Evolutionary conservation across 192 early-diverging fungal genomes (phyloP).

Genomic region (Diversispora epigaea): DNA sequence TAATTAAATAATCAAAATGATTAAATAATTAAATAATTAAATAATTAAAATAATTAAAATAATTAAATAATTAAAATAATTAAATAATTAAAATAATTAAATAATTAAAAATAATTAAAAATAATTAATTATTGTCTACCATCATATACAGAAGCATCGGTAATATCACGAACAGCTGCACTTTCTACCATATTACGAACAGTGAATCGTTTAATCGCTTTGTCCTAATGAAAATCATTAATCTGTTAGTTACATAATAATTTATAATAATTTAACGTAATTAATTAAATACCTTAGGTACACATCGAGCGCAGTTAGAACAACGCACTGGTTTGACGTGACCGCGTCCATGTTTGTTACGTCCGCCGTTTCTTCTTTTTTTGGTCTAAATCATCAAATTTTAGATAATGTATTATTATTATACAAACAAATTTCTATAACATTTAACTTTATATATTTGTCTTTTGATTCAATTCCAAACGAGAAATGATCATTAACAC

Average conservation of each 20-base stretch:
- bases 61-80: not conserved
- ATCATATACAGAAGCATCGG: constrained; percentile 94
- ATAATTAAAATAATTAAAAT: not conserved
- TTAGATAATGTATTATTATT: no score
- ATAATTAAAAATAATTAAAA: not conserved
- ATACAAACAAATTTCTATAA: no score
- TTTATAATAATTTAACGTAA: not conserved
- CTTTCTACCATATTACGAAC: constrained; percentile 99
- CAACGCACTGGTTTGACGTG: constrained; percentile 97
- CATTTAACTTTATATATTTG: not conserved
- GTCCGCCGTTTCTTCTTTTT: constrained; percentile 99
- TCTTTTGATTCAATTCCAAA: not conserved
- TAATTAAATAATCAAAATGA: not conserved
- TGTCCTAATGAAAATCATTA: constrained; percentile 64
- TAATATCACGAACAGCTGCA: constrained; percentile 95
- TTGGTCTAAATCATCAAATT: constrained; percentile 64
- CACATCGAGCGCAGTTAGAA: constrained; percentile 98
- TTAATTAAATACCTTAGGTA: constrained; percentile 61
- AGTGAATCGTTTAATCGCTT: constrained; percentile 99
- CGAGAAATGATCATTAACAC: no score
- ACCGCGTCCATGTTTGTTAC: constrained; percentile 98
- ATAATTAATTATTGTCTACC: constrained; percentile 45
- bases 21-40: no score
- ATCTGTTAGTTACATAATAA: not conserved
- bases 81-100: not conserved